Base-by-base conservation (phyloP, 148 eudicot genomes). In the Pharnaceum exiguum region DNA sequence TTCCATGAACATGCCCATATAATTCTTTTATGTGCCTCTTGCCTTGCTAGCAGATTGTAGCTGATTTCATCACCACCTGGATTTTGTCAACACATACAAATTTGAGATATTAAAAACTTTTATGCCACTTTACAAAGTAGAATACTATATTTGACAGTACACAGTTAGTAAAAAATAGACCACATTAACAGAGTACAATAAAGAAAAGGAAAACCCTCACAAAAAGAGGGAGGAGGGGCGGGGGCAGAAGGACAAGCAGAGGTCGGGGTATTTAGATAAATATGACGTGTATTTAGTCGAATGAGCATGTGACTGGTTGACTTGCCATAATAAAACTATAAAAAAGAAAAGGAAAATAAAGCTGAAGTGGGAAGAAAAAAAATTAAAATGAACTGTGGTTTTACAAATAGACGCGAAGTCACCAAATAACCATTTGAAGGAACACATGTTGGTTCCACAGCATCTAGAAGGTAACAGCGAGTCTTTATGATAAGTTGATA, bases 1-100 rank as follows among this genome's bases (percentile, higher is more conserved):
- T 88, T 91, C 98, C 98, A 91, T 23, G 90, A 79, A 63, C 98
- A 87, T 18, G 90, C 68, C 98, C 98, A 91, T 81, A 91, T 86
- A 40, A 91, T 88, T 58, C 98, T 69, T 72, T 91, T 91, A 77
- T 91, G 96, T 7, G 94, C 98, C 67, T 87, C 96, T 68, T 85
- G 94, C 73, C 79, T 81, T 10, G 71, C 66, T 56, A 91, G 53
- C 18, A 91, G 89, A 60, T 81, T 63, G 57, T 79, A 60, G 23
- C 58, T 75, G 60, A 74, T 68, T 58, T 83, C 80, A n/a, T 88
- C 86, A 1, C 26, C 32, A 37, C 73, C 97, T 83, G 62, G 22
- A 55, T 26, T 62, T 40, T 32, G 53, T 51, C 18, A 39, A 0
- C 30, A 24, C 12, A 42, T 39, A 26, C 4, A 43, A 13, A 8